phyloP scores from a whole-genome alignment of 2,329 filamentous ascomycete species.

The Fusarium sp. region DNA sequence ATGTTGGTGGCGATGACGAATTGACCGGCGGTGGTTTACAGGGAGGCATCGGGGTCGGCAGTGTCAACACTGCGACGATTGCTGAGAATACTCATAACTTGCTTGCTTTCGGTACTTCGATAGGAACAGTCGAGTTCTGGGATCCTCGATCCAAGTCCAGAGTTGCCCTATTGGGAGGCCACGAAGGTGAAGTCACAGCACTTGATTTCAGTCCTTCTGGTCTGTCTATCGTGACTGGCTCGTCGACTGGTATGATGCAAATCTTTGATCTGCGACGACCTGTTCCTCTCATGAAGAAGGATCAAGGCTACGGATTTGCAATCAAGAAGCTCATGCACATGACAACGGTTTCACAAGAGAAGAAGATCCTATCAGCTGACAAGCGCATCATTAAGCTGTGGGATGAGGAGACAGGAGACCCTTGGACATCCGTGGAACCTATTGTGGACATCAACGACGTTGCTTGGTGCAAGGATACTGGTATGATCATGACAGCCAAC shows the following conservation, averaged over 20 bases:
- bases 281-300: constrained; percentile 85
- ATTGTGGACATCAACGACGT: constrained; percentile 95
- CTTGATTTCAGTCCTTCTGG: constrained; percentile 88
- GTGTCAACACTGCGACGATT: constrained; percentile 87
- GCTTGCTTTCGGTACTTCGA: constrained; percentile 90
- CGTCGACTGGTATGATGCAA: constrained; percentile 87
- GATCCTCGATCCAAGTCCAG: constrained; percentile 86
- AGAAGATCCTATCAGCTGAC: constrained; percentile 91
- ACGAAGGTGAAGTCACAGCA: constrained; percentile 82
- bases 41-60: constrained; percentile 84
- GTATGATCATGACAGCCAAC: constrained; percentile 96
- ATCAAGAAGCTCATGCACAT: constrained; percentile 85
- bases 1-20: constrained; percentile 86
- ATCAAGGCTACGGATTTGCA: constrained; percentile 94
- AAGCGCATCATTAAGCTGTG: constrained; percentile 98
- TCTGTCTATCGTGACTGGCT: constrained; percentile 85
- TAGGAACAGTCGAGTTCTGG: constrained; percentile 98
- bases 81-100: constrained; percentile 92
- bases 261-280: constrained; percentile 93
- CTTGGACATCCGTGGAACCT: constrained; percentile 96
- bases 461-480: constrained; percentile 89
- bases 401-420: constrained; percentile 82
- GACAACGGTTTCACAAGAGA: constrained; percentile 78
- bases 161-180: constrained; percentile 78
- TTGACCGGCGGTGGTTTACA: constrained; percentile 80